Evolutionary conservation across 331 rosid genomes (phyloP), one percentile per base, ranked within the genome.

Genomic region (Quercus lobata): DNA sequence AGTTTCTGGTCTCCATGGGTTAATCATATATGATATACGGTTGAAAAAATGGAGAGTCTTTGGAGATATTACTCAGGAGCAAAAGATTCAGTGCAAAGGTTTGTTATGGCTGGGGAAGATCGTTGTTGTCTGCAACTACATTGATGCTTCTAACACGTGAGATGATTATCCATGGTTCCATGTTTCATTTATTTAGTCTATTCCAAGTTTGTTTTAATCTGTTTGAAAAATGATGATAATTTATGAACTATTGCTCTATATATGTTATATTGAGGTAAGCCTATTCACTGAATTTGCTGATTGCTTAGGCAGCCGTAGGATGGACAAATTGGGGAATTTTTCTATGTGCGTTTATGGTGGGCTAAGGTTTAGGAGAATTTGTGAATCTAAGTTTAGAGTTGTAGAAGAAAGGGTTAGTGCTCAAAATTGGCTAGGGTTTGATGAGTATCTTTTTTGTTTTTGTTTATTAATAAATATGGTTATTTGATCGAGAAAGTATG

Each of bases 81-180:
- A 95, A 83, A 91, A 86, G 85, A 91, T 95, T 86, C 92, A 89
- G 88, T 91, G 98, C 86, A 89, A 90, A 84, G 99, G 99, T 85
- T 89, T 93, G 90, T 85, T 93, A 74, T 95, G 99, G 98, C 78
- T 95, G 94, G 97, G 99, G 84, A 95, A 91, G 96, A 90, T 95
- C 83, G 96, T 95, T 56, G 94, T 93, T 44, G 96, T 91, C 88
- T 95, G 99, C 97, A 95, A 95, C 93, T 93, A 93, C 79, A 73
- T 85, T 82, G 92, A 85, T 71, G 83, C 96, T 71, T 93, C 99
- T 41, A 88, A 93, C 91, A 91, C 86, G 97, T 95, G 87, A 94
- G 95, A 88, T 77, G 46, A 65, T 86, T 69, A 70, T 80, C 75
- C 72, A 57, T 65, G 52, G 75, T 79, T 81, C 46, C 19, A 18